Evolutionary conservation across 2,329 filamentous ascomycete species (phyloP).

Genomic region (Neopestalotiopsis clavispora): DNA sequence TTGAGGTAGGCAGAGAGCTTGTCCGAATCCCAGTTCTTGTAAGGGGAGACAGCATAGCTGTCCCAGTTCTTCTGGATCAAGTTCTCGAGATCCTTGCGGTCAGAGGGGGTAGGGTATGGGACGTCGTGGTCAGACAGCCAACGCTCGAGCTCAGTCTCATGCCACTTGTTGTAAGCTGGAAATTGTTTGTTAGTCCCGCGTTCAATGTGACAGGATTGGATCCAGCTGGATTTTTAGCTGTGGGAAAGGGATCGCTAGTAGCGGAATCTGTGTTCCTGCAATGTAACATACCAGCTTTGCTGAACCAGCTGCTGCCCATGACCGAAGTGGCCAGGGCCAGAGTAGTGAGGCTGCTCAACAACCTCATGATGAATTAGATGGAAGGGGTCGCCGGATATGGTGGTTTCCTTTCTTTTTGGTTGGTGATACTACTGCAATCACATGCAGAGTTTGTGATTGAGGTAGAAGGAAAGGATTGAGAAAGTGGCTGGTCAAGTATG

Average conservation of each 20-base stretch:
- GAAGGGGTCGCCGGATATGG: neutral
- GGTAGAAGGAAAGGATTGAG: conserved; percentile 6
- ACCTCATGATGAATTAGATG: conserved; percentile 68
- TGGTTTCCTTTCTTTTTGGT: conserved; percentile 1
- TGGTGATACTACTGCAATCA: conserved; percentile 7
- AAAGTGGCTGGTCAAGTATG: neutral
- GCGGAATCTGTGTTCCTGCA: conserved; percentile 14
- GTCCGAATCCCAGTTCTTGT: conserved; percentile 75
- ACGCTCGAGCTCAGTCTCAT: conserved; percentile 94
- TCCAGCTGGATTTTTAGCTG: neutral
- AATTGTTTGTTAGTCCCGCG: neutral
- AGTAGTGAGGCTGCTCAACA: conserved; percentile 69
- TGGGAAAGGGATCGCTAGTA: too few species aligned
- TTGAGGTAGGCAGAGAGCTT: conserved; percentile 72
- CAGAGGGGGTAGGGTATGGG: conserved; percentile 85
- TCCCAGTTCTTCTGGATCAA: conserved; percentile 94
- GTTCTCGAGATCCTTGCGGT: conserved; percentile 92
- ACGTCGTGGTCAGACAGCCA: conserved; percentile 95
- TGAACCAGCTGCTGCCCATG: conserved; percentile 82
- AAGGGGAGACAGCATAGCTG: conserved; percentile 72
- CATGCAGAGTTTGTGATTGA: conserved; percentile 12
- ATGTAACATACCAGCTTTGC: conserved; percentile 73
- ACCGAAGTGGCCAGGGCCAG: conserved; percentile 74
- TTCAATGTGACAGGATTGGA: neutral
- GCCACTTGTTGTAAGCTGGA: conserved; percentile 97